Evolutionary conservation across 2,329 filamentous ascomycete genomes (phyloP).

Genomic region (Simplicillium aogashimaense): DNA sequence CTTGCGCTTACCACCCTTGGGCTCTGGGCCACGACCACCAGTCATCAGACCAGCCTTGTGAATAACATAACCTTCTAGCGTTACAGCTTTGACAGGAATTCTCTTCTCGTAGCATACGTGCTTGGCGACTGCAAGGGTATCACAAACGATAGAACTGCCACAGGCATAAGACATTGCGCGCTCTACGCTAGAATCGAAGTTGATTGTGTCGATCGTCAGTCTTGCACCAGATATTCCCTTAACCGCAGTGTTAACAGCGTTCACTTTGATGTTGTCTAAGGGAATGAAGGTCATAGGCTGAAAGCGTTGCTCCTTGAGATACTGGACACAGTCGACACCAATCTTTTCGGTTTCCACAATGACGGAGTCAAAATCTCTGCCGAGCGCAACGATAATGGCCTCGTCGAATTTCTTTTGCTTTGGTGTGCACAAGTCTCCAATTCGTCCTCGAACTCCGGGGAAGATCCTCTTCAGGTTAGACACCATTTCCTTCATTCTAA

Average conservation of each 20-base stretch:
- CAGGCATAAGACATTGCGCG: slow-evolving; percentile 93
- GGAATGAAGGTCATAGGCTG: slow-evolving; percentile 91
- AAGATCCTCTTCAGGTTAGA: slow-evolving; percentile 82
- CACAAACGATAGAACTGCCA: slow-evolving; percentile 89
- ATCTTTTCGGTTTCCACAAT: slow-evolving; percentile 94
- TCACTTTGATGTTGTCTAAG: slow-evolving; percentile 94
- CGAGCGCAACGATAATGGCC: slow-evolving; percentile 84
- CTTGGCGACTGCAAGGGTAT: slow-evolving; percentile 77
- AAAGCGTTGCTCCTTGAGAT: slow-evolving; percentile 81
- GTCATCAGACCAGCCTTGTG: slow-evolving; percentile 97
- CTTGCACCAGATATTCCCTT: slow-evolving; percentile 82
- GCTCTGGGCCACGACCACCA: slow-evolving; percentile 72
- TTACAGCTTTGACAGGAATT: slow-evolving; percentile 88
- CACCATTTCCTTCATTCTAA: slow-evolving; percentile 71
- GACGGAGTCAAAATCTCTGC: slow-evolving; percentile 87
- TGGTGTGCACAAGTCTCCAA: slow-evolving; percentile 86
- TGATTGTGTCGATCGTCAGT: slow-evolving; percentile 90
- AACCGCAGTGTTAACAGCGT: slow-evolving; percentile 77
- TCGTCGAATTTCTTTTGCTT: slow-evolving; percentile 97
- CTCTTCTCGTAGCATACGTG: slow-evolving; percentile 77
- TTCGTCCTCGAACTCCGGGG: slow-evolving; percentile 80
- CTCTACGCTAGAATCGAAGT: slow-evolving; percentile 81
- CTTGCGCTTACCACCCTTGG: slow-evolving; percentile 64
- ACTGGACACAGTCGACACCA: slow-evolving; percentile 86
- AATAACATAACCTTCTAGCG: slow-evolving; percentile 89